These are phyloP conservation scores for Rhynchospora tenuis DNA, from an alignment of 176 grass and related monocot species.

Conservation along the genomic window DNA sequence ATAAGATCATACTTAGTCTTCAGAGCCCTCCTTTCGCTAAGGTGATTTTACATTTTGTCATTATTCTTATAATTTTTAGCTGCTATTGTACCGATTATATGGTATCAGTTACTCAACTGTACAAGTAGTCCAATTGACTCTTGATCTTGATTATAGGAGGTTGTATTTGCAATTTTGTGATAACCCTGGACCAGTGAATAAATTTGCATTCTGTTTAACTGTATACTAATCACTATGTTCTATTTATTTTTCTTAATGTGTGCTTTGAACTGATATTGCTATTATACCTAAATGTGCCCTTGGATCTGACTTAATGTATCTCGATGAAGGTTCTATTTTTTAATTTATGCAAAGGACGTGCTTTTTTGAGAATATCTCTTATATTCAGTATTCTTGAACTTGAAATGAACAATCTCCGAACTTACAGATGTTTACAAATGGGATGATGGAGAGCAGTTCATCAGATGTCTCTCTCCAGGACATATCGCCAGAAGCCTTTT, in stretches of 20 bases:
- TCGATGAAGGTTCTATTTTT: not conserved
- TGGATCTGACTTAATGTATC: not conserved
- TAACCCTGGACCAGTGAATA: not conserved
- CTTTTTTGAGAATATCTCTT: conserved; percentile 2
- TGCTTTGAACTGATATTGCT: not conserved
- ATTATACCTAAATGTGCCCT: not conserved
- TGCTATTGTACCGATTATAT: not conserved
- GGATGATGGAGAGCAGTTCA: conserved; percentile 84
- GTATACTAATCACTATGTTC: not conserved
- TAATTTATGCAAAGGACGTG: not conserved
- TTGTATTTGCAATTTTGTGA: not conserved
- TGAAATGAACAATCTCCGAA: conserved; percentile 9
- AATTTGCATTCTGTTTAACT: not conserved
- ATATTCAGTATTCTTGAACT: not conserved
- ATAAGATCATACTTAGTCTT: conserved; percentile 86
- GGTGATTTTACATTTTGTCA: conserved; percentile 33
- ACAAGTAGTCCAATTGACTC: not conserved
- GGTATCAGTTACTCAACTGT: not conserved
- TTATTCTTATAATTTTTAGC: not conserved
- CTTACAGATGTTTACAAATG: conserved; percentile 93
- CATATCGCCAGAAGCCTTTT: conserved; percentile 60
- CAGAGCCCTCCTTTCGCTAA: conserved; percentile 71
- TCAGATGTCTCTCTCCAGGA: conserved; percentile 58
- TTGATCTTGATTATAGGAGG: not conserved
- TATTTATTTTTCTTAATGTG: not conserved